Conservation (phyloP, 345 rosid genomes). For the Acer negundo region DNA sequence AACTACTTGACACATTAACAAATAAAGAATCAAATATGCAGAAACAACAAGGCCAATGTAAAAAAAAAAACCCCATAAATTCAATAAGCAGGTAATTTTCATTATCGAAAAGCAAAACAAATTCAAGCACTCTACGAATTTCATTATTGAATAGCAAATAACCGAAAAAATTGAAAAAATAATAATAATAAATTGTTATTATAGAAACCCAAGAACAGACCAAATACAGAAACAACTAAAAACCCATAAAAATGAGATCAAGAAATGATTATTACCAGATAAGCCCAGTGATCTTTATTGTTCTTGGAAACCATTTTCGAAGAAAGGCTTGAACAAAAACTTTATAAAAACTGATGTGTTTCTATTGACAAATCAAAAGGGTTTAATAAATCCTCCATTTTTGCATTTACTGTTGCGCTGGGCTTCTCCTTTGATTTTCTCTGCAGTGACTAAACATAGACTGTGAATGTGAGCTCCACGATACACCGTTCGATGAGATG, state of each 20-base stretch:
- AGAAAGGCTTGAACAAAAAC: neutral
- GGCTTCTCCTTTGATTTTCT: neutral
- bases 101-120: neutral
- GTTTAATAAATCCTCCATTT: constrained; percentile 3
- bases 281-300: constrained; percentile 46
- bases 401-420: neutral
- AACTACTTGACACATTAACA: neutral
- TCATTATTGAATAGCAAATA: neutral
- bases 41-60: neutral
- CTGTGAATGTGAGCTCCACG: neutral
- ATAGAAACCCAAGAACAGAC: neutral
- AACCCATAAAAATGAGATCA: neutral
- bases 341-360: neutral
- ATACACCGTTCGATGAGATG: neutral
- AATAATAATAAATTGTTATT: neutral
- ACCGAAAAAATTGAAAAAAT: neutral
- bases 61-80: neutral
- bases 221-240: neutral
- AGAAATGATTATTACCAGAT: constrained; percentile 40
- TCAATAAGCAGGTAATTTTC: neutral
- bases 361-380: neutral
- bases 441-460: neutral
- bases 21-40: neutral
- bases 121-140: neutral
- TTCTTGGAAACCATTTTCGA: constrained; percentile 32